phyloP scores from a whole-genome alignment of 2,329 filamentous ascomycete genomes.

The Colletotrichum chrysophilum region DNA sequence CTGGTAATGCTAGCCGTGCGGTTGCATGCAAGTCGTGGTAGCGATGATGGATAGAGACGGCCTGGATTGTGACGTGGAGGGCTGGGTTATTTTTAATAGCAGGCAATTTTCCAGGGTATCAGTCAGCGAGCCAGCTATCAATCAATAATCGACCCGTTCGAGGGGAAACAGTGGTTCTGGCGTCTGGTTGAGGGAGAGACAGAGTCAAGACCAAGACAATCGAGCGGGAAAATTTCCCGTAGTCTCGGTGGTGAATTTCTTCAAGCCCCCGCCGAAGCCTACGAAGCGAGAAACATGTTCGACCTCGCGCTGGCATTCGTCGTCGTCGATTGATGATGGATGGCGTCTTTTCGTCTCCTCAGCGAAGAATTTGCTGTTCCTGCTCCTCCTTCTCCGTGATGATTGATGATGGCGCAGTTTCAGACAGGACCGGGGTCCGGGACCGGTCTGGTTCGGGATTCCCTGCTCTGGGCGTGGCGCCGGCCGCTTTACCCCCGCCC shows the following conservation, averaged over 20 bases:
- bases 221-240: neutral
- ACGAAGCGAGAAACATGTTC: neutral
- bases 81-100: slow-evolving; percentile 6
- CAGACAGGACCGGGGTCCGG: slow-evolving; percentile 7
- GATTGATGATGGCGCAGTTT: slow-evolving; percentile 21
- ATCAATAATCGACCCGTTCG: neutral
- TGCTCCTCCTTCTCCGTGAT: slow-evolving; percentile 6
- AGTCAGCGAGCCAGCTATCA: neutral
- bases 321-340: neutral
- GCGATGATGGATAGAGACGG: neutral
- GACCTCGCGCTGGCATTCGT: neutral
- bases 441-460: neutral
- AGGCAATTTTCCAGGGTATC: slow-evolving; percentile 1
- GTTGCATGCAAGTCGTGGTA: neutral
- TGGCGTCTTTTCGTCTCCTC: neutral
- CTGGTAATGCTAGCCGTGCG: neutral
- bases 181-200: neutral
- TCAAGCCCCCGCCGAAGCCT: neutral
- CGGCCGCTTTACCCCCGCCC: neutral
- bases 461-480: neutral
- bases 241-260: neutral
- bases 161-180: neutral
- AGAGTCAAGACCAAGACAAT: neutral
- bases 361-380: neutral
- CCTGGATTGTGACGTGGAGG: slow-evolving; percentile 4